These are phyloP conservation scores for Dictyostelium citrinum DNA, from an alignment of 78 protist species.

Conservation along the genomic window DNA sequence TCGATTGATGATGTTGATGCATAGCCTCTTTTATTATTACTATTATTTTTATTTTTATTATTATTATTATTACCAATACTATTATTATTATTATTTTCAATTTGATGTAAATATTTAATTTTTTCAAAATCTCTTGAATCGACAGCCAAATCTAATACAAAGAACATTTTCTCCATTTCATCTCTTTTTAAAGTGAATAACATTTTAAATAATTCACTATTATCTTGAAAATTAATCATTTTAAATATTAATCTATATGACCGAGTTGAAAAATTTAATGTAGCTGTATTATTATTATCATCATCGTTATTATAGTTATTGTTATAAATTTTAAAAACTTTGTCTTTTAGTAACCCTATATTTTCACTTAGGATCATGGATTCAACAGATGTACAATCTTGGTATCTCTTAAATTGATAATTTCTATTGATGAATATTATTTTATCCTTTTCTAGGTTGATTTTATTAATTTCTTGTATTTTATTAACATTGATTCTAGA, in stretches of 20 bases:
- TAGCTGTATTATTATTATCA: not conserved
- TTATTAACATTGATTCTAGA: not conserved
- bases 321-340: not conserved
- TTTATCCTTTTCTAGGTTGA: not conserved
- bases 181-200: not conserved
- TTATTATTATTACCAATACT: not conserved
- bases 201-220: not conserved
- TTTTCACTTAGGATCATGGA: not conserved
- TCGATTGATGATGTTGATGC: not conserved
- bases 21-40: not conserved
- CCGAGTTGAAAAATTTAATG: not conserved
- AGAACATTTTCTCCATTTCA: not conserved
- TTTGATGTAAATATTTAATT: not conserved
- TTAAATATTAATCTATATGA: not conserved
- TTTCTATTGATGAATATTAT: not conserved
- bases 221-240: not conserved
- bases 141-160: not conserved
- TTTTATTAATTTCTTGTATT: not conserved
- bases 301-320: not conserved
- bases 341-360: not conserved
- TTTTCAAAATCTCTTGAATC: conserved; percentile 10
- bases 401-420: not conserved
- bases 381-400: not conserved
- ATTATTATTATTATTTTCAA: not conserved
- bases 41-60: not conserved